phyloP scores from a whole-genome alignment of 2,329 filamentous ascomycete genomes.

The Stemphylium lycopersici region DNA sequence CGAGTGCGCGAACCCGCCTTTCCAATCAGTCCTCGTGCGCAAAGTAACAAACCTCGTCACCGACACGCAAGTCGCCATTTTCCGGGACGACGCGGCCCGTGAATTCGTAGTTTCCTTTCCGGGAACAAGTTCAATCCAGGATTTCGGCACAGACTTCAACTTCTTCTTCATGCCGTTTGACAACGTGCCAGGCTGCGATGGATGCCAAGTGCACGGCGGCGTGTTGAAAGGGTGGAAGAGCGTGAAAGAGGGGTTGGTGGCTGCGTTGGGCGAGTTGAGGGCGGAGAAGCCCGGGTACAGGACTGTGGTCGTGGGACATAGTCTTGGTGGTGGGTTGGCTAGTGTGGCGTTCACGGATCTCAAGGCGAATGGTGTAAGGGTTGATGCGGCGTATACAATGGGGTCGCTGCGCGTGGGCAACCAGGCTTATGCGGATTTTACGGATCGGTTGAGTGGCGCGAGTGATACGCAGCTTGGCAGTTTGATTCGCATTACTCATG shows the following conservation, averaged over 20 bases:
- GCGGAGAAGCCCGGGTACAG: slow-evolving; percentile 57
- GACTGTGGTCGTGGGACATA: slow-evolving; percentile 67
- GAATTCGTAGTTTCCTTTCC: slow-evolving; percentile 24
- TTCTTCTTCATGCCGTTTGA: slow-evolving; percentile 14
- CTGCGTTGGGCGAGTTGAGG: slow-evolving; percentile 53
- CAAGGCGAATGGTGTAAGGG: slow-evolving; percentile 6
- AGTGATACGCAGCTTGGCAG: slow-evolving; percentile 54
- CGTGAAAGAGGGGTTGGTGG: slow-evolving; percentile 50
- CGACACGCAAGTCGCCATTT: slow-evolving; percentile 21
- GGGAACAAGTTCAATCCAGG: slow-evolving; percentile 15
- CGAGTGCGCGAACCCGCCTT: slow-evolving; percentile 18
- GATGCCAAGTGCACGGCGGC: slow-evolving; percentile 62
- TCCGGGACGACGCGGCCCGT: slow-evolving; percentile 14
- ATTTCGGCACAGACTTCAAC: slow-evolving; percentile 19
- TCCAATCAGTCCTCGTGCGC: slow-evolving; percentile 15
- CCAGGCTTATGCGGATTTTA: slow-evolving; percentile 58
- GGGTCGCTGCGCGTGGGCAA: slow-evolving; percentile 71
- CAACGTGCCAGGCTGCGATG: slow-evolving; percentile 30
- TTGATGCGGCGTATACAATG: slow-evolving; percentile 21
- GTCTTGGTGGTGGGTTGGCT: slow-evolving; percentile 68
- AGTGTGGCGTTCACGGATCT: slow-evolving; percentile 55
- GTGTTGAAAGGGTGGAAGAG: slow-evolving; percentile 64
- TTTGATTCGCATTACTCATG: slow-evolving; percentile 70
- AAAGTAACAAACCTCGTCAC: slow-evolving; percentile 11
- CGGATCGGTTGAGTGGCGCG: slow-evolving; percentile 49